Base-by-base conservation (phyloP, 169 alveolate species). In the Plasmodium malariae region DNA sequence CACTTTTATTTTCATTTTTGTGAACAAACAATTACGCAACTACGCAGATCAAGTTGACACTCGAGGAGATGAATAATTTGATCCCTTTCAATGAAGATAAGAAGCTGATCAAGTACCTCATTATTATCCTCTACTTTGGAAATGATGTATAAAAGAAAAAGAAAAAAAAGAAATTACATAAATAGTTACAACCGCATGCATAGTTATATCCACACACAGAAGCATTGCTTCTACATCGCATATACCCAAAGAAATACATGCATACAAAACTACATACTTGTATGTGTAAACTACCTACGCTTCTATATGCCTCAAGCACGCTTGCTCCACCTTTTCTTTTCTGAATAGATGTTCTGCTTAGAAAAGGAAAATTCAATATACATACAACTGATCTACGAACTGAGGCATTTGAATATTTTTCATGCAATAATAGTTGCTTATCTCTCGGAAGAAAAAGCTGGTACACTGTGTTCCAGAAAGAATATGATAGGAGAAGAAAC, bases 51-150 rank as follows among this genome's bases (percentile, higher is more conserved):
- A 67, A 48, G 54, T 57, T 63, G 49, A 40, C 87, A 3, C 67
- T 86, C 26, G 55, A 86, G 11, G 92, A 86, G 28, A 86, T 86
- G 92, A 14, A 55, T 43, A 86, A 86, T 32, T 55, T 86, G 63
- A 86, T 86, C 62, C 92, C 92, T 34, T 86, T 86, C 62, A 86
- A 86, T 36, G 57, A 68, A 19, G 72, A 70, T 67, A 86, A 86
- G 40, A 12, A 68, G 34, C 24, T 86, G 30, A 51, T 86, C 24
- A 86, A 86, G 45, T 86, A 86, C 63, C 69, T 86, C 74, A 86
- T 86, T 3, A 30, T 86, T 17, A 86, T 86, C 19, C 69, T 86
- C 26, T 86, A 86, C 69, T 86, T 43, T 54, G 85, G 74, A 60
- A 68, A 86, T 65, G 92, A 86, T 9, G 92, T 86, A 86, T 5